Conservation (phyloP, 2,329 filamentous ascomycete species). For the Colletotrichum acutatum region DNA sequence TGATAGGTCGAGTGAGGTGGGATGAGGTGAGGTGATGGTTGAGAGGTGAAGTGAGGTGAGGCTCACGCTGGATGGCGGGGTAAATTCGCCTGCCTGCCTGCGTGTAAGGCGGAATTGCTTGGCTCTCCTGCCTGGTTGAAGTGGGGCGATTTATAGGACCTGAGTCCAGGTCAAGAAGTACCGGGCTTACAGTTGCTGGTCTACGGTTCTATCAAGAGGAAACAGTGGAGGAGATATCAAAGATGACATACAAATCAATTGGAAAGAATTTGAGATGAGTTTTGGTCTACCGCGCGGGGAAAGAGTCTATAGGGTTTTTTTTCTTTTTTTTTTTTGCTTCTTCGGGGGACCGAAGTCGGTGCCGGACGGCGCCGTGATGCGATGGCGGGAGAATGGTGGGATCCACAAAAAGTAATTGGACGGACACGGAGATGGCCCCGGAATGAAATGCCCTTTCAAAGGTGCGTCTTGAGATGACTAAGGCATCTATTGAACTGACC, state of each 20-base stretch:
- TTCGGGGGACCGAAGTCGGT: background rate
- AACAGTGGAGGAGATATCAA: too few species aligned
- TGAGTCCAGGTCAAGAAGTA: background rate
- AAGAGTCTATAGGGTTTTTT: background rate
- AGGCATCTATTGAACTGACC: too few species aligned
- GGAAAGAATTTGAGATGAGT: too few species aligned
- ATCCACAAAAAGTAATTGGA: background rate
- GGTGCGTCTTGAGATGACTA: too few species aligned
- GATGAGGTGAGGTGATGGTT: slow-evolving; percentile 1
- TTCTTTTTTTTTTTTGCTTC: background rate
- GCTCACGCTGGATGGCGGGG: background rate
- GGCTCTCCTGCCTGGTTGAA: background rate
- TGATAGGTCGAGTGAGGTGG: background rate
- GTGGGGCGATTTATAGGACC: background rate
- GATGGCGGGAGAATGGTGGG: background rate
- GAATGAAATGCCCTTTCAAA: too few species aligned
- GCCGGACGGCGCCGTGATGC: slow-evolving; percentile 22
- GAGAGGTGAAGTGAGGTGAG: background rate
- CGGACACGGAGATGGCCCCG: background rate
- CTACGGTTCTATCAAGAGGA: background rate
- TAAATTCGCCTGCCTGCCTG: background rate
- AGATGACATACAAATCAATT: too few species aligned
- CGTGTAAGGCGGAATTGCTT: background rate
- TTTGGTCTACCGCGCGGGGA: background rate
- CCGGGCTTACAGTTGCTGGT: background rate